A percentile compares a stretch with the other conserved stretches of the same genome.
Evolutionary conservation across 225 moss, liverwort and hornwort genomes (phyloP).

Genomic region (Neckera pumila): DNA sequence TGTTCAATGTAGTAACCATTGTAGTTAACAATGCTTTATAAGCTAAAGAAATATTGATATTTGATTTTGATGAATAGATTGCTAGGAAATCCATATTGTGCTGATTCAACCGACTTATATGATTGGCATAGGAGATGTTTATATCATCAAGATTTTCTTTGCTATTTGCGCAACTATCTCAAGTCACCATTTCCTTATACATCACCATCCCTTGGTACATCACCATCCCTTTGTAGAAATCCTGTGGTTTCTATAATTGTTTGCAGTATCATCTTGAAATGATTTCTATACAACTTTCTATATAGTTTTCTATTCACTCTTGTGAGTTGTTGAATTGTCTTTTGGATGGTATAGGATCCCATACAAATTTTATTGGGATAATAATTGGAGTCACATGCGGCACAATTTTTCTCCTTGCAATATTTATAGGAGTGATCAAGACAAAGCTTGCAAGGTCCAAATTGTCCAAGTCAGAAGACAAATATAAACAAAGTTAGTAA

Average conservation of each 20-base stretch:
- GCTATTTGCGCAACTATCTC: not conserved
- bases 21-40: not conserved
- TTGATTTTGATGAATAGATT: not conserved
- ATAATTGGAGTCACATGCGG: not conserved
- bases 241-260: not conserved
- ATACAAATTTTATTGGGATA: not conserved
- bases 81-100: not conserved
- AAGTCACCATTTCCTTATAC: not conserved
- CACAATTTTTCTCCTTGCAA: not conserved
- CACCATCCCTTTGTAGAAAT: too few relatives aligned
- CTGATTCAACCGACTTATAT: fast-evolving
- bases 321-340: not conserved
- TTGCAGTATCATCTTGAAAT: not conserved
- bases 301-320: not conserved
- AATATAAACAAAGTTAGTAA: not conserved
- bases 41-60: not conserved
- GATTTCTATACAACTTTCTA: too few relatives aligned
- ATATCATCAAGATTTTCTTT: not conserved
- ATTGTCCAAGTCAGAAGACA: not conserved
- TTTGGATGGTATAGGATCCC: not conserved
- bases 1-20: not conserved
- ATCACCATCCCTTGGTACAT: too few relatives aligned
- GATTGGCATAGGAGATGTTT: not conserved
- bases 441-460: not conserved
- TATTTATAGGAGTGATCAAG: not conserved